Evolutionary conservation across 2,329 filamentous ascomycete genomes (phyloP), one percentile per base, ranked within the genome.

Genomic region (Ceratocystis colombiana): DNA sequence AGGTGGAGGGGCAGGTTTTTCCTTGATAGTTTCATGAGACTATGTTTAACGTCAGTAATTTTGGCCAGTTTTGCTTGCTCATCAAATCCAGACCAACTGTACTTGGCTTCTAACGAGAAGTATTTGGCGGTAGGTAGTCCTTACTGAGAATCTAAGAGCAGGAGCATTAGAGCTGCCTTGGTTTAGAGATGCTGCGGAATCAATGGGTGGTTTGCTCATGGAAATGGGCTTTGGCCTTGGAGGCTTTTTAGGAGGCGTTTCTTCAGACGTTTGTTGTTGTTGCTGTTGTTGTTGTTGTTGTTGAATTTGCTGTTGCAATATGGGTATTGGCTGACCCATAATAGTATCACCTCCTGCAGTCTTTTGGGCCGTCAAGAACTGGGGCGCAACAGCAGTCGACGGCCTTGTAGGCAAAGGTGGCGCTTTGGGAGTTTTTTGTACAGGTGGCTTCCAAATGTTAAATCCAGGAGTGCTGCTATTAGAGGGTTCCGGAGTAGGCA

Each of bases 391-490:
- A 55, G 69, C 68, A 48, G 70, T 69, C 12, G 66, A 67, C 48
- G 66, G 66, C 28, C 66, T 65, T 63, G 62, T 61, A 33, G 33
- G 55, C 17, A 65, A 76, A 71, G 37, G 73, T 71, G 10, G 76
- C 74, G 53, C 66, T 68, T 78, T 78, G 8, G 75, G 74, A 44
- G 74, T 75, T 41, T 75, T 74, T 33, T 76, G 76, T 8, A 76
- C 71, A 1, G 76, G 75, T 5, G 77, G 77, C 62, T 75, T 76
- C 67, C 67, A 68, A 3, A 68, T 68, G 64, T 73, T 75, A 68
- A 74, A 76, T 17, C 72, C 71, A 33, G 67, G 67, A 44, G 64
- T 66, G 28, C 63, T 46, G 12, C 20, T n/a, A n/a, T 28, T 55
- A 22, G 45, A 37, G 8, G 41, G 17, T n/a, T 30, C 33, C 6